Percentiles rank a stretch among this genome's conserved stretches.
phyloP scores from a whole-genome alignment of 768 basidiomycete genomes.

The Mycena haematopus region DNA sequence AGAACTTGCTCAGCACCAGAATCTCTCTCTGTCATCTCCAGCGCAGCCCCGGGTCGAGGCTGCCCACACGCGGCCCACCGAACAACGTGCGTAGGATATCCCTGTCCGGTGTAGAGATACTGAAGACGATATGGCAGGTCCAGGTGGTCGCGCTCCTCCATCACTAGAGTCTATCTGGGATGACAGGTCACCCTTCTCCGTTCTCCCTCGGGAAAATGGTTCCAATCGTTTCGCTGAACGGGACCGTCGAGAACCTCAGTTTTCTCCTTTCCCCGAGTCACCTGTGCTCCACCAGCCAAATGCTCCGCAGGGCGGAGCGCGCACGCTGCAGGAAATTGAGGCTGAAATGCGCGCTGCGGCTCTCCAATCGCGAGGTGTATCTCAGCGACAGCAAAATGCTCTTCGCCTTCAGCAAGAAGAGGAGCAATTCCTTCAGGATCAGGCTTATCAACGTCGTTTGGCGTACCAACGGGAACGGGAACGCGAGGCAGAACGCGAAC shows the following conservation, averaged over 20 bases:
- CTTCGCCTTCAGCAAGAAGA: constrained; percentile 48
- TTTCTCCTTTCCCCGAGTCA: constrained; percentile 45
- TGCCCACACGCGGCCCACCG: background rate
- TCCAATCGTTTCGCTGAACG: constrained; percentile 47
- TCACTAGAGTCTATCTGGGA: constrained; percentile 84
- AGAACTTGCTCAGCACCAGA: constrained; percentile 34
- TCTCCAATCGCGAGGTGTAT: constrained; percentile 46
- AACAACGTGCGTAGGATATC: constrained; percentile 20
- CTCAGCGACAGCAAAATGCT: constrained; percentile 47
- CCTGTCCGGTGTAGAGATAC: background rate
- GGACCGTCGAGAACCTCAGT: constrained; percentile 43
- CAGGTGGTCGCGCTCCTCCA: constrained; percentile 46
- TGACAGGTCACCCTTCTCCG: constrained; percentile 77
- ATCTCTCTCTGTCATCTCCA: background rate
- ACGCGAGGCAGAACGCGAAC: constrained; percentile 51
- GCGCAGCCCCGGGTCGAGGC: constrained; percentile 8
- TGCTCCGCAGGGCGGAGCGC: constrained; percentile 48
- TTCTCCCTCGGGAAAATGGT: constrained; percentile 64
- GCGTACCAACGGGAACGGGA: constrained; percentile 48
- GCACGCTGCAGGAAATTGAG: constrained; percentile 84
- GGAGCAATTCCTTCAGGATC: constrained; percentile 44
- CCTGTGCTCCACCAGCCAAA: constrained; percentile 39
- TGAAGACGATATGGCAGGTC: constrained; percentile 18
- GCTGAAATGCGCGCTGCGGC: constrained; percentile 79
- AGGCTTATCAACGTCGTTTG: constrained; percentile 40